These are phyloP conservation scores for Cryptococcus sp. DNA, from an alignment of 1,284 basidiomycete species.

Conservation along the genomic window DNA sequence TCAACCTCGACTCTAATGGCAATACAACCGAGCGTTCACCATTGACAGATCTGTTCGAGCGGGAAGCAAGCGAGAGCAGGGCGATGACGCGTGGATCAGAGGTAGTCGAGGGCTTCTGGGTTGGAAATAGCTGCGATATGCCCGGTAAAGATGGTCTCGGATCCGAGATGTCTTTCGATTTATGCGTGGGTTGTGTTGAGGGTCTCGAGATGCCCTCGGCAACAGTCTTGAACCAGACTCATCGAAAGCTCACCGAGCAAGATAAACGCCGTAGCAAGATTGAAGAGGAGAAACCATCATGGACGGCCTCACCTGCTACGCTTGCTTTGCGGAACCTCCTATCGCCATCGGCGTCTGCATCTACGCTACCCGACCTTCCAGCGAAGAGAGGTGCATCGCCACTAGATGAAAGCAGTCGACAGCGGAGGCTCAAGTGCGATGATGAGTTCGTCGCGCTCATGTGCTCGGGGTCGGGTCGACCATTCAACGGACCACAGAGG, in stretches of 20 bases:
- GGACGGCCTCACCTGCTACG: slow-evolving; percentile 40
- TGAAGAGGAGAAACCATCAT: slow-evolving; percentile 14
- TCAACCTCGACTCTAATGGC: slow-evolving; percentile 53
- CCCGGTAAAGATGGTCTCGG: slow-evolving; percentile 39
- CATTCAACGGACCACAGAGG: slow-evolving; percentile 38
- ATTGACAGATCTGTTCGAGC: slow-evolving; percentile 52
- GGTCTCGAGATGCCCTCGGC: slow-evolving; percentile 43
- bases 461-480: slow-evolving; percentile 43
- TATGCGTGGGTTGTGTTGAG: slow-evolving; percentile 44
- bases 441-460: slow-evolving; percentile 40
- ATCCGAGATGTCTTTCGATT: slow-evolving; percentile 32
- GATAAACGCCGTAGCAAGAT: slow-evolving; percentile 19
- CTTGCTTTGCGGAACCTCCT: slow-evolving; percentile 43
- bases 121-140: slow-evolving; percentile 49
- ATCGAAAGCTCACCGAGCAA: slow-evolving; percentile 29
- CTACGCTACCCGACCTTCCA: slow-evolving; percentile 11
- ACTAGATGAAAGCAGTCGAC: slow-evolving; percentile 8
- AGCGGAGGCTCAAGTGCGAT: slow-evolving; percentile 15
- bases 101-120: slow-evolving; percentile 60
- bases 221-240: slow-evolving; percentile 16
- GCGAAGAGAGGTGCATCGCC: slow-evolving; percentile 18
- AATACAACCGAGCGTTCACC: slow-evolving; percentile 40
- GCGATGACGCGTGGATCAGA: slow-evolving; percentile 68
- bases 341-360: slow-evolving; percentile 18
- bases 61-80: slow-evolving; percentile 39